phyloP scores from a whole-genome alignment of 2,329 filamentous ascomycete species.

The Diaporthe ilicicola region DNA sequence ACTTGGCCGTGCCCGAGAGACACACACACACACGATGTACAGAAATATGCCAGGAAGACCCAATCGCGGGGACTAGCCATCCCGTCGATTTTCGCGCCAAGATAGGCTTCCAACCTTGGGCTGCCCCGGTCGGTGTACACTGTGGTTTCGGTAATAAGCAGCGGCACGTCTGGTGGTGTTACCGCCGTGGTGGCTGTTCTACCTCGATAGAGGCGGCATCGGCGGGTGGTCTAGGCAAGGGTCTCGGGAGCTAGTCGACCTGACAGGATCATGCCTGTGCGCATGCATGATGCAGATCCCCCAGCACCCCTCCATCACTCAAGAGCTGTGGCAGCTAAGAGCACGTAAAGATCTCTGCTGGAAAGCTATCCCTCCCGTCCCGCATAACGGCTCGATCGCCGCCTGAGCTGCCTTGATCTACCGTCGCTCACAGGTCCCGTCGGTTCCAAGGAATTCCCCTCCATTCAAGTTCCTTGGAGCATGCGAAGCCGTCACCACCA shows the following conservation, averaged over 20 bases:
- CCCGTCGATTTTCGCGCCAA: conserved; percentile 3
- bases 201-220: neutral
- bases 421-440: neutral
- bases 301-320: neutral
- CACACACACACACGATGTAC: too few relatives aligned
- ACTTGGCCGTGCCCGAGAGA: neutral
- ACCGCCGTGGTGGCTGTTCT: conserved; percentile 6
- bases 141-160: conserved; percentile 8
- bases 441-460: neutral
- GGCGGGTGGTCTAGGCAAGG: conserved; percentile 12
- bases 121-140: neutral
- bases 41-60: neutral
- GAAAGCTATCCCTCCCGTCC: neutral
- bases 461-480: neutral
- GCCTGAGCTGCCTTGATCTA: neutral
- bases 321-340: neutral
- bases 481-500: neutral
- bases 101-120: neutral
- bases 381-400: neutral
- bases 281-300: conserved; percentile 16
- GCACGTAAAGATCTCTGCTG: neutral
- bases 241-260: conserved; percentile 11
- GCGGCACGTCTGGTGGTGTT: neutral
- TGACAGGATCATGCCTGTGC: conserved; percentile 18
- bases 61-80: neutral